These are phyloP conservation scores for Candida coleopterorum DNA, from an alignment of 805 yeast species.

Conservation along the genomic window DNA sequence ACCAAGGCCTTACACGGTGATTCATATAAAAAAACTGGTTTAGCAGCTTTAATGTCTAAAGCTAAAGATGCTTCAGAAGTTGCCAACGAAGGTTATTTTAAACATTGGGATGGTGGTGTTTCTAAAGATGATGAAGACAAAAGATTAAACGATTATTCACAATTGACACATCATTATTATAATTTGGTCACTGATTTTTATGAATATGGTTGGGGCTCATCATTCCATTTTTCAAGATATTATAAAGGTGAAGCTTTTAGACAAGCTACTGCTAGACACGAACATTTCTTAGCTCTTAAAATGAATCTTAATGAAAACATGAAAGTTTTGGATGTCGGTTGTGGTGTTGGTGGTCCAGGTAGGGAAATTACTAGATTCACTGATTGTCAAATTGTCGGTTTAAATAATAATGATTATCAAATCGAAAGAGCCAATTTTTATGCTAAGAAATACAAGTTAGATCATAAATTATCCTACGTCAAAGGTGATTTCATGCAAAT, in stretches of 20 bases:
- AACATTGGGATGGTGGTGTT: constrained; percentile 95
- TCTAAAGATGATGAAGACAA: constrained; percentile 63
- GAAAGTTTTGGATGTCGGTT: constrained; percentile 95
- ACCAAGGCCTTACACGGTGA: constrained; percentile 86
- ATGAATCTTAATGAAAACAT: constrained; percentile 74
- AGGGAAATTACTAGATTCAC: constrained; percentile 93
- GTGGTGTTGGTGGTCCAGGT: constrained; percentile 99
- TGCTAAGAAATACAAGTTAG: constrained; percentile 61
- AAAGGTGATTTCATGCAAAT: constrained; percentile 99
- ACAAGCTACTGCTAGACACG: constrained; percentile 96
- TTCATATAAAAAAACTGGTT: constrained; percentile 61
- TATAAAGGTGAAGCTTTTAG: constrained; percentile 89
- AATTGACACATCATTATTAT: constrained; percentile 90
- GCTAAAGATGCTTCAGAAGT: constrained; percentile 70
- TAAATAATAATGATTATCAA: constrained; percentile 96
- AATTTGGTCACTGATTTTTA: constrained; percentile 96
- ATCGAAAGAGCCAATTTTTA: constrained; percentile 85
- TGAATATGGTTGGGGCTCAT: constrained; percentile 99
- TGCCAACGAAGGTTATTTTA: constrained; percentile 86
- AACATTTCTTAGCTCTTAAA: constrained; percentile 86
- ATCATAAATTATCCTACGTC: constrained; percentile 73
- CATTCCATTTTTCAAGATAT: constrained; percentile 95
- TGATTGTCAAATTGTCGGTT: constrained; percentile 78
- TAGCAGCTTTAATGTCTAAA: constrained; percentile 72
- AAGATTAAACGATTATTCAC: constrained; percentile 82